Evolutionary conservation across 106 monocot genomes (phyloP).

Genomic region (Ottelia alismoides): DNA sequence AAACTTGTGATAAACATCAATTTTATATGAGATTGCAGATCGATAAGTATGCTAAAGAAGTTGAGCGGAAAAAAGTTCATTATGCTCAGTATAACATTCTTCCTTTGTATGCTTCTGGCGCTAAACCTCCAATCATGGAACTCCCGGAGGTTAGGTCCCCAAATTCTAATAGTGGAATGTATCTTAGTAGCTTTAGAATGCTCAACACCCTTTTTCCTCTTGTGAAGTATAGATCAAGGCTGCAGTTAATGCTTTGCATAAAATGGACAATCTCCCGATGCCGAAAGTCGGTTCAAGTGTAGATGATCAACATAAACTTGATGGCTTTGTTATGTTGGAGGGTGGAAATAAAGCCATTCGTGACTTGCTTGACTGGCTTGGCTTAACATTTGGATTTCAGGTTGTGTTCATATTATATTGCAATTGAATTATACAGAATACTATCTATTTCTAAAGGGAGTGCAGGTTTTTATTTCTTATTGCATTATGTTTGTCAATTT

Average conservation of each 20-base stretch:
- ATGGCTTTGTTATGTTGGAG: constrained; percentile 20
- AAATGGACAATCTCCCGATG: constrained; percentile 48
- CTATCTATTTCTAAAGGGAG: background rate
- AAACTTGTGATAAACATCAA: no score
- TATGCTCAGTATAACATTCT: constrained; percentile 89
- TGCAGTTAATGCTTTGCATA: constrained; percentile 52
- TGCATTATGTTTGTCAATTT: background rate
- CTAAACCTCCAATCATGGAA: constrained; percentile 65
- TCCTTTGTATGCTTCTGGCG: constrained; percentile 59
- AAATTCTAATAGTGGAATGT: no score
- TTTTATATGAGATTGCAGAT: no score
- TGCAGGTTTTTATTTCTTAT: background rate
- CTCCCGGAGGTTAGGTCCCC: constrained; percentile 51
- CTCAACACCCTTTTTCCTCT: background rate
- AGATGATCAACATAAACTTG: constrained; percentile 9
- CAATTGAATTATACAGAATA: background rate
- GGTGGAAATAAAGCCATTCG: constrained; percentile 19
- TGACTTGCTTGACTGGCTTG: constrained; percentile 98
- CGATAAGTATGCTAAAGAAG: constrained; percentile 59
- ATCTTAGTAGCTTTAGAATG: no score
- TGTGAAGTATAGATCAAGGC: constrained; percentile 53
- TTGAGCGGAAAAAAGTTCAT: constrained; percentile 77
- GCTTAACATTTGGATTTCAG: constrained; percentile 85
- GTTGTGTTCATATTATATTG: constrained; percentile 20
- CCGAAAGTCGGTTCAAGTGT: no score